Evolutionary conservation across 768 basidiomycete species (phyloP).

Genomic region (Suillus subalutaceus): DNA sequence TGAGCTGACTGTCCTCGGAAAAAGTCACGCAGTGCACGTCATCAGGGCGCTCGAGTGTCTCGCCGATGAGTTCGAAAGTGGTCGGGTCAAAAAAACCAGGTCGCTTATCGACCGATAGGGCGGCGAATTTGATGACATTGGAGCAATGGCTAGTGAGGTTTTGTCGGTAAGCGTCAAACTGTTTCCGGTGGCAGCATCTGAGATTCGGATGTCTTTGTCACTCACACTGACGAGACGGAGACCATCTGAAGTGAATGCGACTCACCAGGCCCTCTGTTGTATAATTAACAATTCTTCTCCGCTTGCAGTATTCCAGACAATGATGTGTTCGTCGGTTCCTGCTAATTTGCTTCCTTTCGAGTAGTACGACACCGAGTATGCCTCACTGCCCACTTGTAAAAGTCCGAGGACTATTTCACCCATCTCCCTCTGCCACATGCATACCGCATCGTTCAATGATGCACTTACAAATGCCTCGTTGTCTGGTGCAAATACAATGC

Average conservation of each 20-base stretch:
- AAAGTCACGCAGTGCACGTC: too few species aligned
- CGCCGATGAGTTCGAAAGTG: background rate
- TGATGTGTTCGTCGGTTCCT: conserved; percentile 11
- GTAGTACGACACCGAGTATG: background rate
- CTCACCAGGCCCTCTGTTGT: background rate
- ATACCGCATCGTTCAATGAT: background rate
- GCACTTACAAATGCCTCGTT: background rate
- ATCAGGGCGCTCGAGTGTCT: too few species aligned
- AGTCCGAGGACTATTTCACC: too few species aligned
- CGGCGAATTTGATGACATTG: too few species aligned
- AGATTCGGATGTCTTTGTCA: background rate
- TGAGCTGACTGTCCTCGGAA: background rate
- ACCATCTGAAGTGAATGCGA: background rate
- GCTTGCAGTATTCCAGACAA: too few species aligned
- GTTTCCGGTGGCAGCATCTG: background rate
- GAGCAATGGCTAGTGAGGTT: background rate
- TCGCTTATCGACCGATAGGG: too few species aligned
- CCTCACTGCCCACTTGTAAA: background rate
- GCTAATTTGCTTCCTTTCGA: background rate
- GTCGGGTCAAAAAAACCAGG: too few species aligned
- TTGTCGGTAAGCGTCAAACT: background rate
- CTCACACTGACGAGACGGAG: background rate
- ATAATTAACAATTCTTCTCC: background rate
- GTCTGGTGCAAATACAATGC: background rate
- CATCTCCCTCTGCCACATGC: background rate